Percentiles rank a stretch among this genome's conserved stretches.
Conservation (phyloP, 495 filamentous ascomycete species). For the Choiromyces venosus region DNA sequence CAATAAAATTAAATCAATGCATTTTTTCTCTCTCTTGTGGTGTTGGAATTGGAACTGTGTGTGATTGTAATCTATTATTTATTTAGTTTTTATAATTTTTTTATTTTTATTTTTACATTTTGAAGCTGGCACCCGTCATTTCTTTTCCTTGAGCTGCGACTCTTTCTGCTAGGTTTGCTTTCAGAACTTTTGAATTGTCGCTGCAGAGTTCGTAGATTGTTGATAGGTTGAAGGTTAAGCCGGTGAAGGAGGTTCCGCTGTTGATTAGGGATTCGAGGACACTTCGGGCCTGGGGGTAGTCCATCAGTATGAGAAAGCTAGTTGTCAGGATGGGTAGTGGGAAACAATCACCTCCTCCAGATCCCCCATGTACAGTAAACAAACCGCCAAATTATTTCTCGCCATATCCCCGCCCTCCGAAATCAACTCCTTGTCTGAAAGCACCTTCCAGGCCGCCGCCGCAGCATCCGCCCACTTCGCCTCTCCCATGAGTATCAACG, state of each 20-base stretch:
- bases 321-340: neutral
- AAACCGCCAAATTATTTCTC: slow-evolving; percentile 74
- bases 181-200: slow-evolving; percentile 63
- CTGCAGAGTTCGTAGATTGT: slow-evolving; percentile 91
- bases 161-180: slow-evolving; percentile 62
- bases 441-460: slow-evolving; percentile 56
- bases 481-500: slow-evolving; percentile 72
- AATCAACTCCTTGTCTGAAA: slow-evolving; percentile 43
- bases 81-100: too few relatives aligned
- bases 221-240: slow-evolving; percentile 77
- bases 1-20: neutral
- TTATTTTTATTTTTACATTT: slow-evolving; percentile 62
- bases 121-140: slow-evolving; percentile 68
- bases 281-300: slow-evolving; percentile 50
- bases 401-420: slow-evolving; percentile 54
- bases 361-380: slow-evolving; percentile 68
- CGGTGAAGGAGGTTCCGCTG: slow-evolving; percentile 59
- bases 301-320: slow-evolving; percentile 22
- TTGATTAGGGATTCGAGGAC: slow-evolving; percentile 61
- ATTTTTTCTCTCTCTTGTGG: neutral
- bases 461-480: slow-evolving; percentile 62
- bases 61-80: neutral
- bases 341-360: slow-evolving; percentile 60
- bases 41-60: neutral
- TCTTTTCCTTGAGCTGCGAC: slow-evolving; percentile 65